Evolutionary conservation across 176 grass and related monocot genomes (phyloP).

Genomic region (Hordeum marinum): DNA sequence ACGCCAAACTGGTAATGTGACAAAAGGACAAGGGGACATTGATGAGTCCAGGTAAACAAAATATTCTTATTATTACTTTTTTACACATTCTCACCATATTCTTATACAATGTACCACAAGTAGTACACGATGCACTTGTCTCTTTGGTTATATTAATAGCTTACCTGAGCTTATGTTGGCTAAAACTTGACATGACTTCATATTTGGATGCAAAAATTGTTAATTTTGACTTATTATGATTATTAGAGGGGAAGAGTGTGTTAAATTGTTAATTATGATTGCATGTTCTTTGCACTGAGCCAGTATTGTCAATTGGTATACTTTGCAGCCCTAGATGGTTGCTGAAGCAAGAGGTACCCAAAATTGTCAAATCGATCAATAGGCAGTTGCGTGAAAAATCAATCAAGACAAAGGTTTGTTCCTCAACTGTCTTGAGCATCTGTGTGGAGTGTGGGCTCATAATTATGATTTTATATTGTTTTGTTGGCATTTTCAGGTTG

Average conservation of each 20-base stretch:
- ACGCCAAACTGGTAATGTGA: conserved; percentile 90
- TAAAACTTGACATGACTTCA: neutral
- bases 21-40: conserved; percentile 77
- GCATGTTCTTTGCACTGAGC: neutral
- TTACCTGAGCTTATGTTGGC: neutral
- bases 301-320: neutral
- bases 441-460: neutral
- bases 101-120: neutral
- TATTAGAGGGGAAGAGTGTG: neutral
- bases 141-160: neutral
- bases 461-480: neutral
- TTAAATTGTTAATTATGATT: neutral
- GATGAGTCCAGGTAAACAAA: conserved; percentile 63
- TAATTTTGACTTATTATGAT: neutral
- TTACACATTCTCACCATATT: neutral
- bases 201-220: neutral
- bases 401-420: conserved; percentile 82
- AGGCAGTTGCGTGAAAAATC: conserved; percentile 94
- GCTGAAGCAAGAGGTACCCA: conserved; percentile 94
- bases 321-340: conserved; percentile 77
- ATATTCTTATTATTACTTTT: neutral
- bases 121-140: neutral
- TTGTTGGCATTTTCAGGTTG: conserved; percentile 42
- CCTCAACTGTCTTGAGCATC: conserved; percentile 12
- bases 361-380: conserved; percentile 88